Evolutionary conservation across 148 eudicot species (phyloP).

Genomic region (Cornus suecica): DNA sequence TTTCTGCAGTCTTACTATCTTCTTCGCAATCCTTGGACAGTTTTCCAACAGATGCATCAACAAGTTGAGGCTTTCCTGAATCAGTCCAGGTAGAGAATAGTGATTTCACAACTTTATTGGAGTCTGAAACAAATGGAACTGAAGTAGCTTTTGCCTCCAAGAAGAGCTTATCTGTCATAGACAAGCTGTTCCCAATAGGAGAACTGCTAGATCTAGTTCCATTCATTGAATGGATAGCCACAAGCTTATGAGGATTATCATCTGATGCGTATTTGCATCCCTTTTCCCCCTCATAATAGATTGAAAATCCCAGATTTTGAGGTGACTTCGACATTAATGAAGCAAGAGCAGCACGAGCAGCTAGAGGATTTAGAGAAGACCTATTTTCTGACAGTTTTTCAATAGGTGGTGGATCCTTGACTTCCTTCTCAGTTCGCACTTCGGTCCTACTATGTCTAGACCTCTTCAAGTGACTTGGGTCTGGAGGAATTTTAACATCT

Average conservation of each 20-base stretch:
- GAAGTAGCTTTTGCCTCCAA: conserved; percentile 16
- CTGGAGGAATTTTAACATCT: conserved; percentile 14
- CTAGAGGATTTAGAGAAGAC: conserved; percentile 53
- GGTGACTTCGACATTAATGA: conserved; percentile 43
- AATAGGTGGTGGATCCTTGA: conserved; percentile 16
- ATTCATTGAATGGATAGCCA: conserved; percentile 3
- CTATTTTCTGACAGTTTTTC: conserved; percentile 28
- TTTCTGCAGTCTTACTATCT: conserved; percentile 11
- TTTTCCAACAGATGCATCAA: conserved; percentile 7
- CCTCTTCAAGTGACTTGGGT: conserved; percentile 26
- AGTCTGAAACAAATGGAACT: conserved; percentile 6
- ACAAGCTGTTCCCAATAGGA: neutral
- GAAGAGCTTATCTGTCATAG: conserved; percentile 4
- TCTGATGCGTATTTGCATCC: conserved; percentile 2
- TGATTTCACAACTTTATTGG: conserved; percentile 16
- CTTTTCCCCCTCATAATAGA: conserved; percentile 14
- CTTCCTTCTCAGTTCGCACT: conserved; percentile 15
- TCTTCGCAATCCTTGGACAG: conserved; percentile 1
- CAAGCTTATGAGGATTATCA: neutral
- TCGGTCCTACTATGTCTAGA: conserved; percentile 24
- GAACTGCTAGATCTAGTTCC: conserved; percentile 5
- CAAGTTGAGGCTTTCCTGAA: conserved; percentile 14
- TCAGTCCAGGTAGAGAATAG: conserved; percentile 9
- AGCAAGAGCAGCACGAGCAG: conserved; percentile 64
- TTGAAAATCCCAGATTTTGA: conserved; percentile 26